Base-by-base conservation (phyloP, 108 stramenopile genomes). In the Bacterosira constricta region DNA sequence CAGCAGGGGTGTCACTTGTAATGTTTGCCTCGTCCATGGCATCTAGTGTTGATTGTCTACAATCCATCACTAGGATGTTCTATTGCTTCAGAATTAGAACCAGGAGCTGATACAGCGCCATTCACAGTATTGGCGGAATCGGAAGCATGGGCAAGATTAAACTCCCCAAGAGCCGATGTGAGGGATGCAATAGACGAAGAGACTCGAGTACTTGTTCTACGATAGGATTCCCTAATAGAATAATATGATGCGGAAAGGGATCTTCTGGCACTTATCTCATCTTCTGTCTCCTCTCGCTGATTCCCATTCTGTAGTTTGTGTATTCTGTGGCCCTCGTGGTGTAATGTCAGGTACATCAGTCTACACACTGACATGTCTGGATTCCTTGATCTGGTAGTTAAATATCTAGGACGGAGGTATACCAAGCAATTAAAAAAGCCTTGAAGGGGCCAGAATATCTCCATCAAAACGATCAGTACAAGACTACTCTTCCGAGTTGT, bases 391-490 rank as follows among this genome's bases (percentile, higher is more conserved):
- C 61, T 63, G 17, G 61, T 36, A 41, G 77, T 70, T 34, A 76
- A 37, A 54, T 82, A 82, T 57, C 65, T 59, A 6, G 86, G 86
- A 26, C 82, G 36, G 36, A 57, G 55, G 65, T 82, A 83, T 18
- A 86, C 63, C 35, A 81, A 62, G 27, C 63, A 41, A 46, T 86
- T 86, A 69, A 86, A 79, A 42, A 86, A 82, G 8, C 86, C 86
- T 59, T 87, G 86, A 54, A 83, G 35, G 17, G 86, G 86, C 25
- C 85, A 65, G 54, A 89, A 81, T 10, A 74, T 64, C 10, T 70
- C 69, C 46, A 73, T 56, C 10, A 86, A 32, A 3, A 86, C 71
- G 29, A 75, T 51, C 18, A 89, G 54, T 21, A 42, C 25, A 30
- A 66, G 67, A 18, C 55, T 66, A 35, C 60, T 58, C 25, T 52